These are phyloP conservation scores for Populus simonii DNA, from an alignment of 345 rosid species.

Conservation along the genomic window DNA sequence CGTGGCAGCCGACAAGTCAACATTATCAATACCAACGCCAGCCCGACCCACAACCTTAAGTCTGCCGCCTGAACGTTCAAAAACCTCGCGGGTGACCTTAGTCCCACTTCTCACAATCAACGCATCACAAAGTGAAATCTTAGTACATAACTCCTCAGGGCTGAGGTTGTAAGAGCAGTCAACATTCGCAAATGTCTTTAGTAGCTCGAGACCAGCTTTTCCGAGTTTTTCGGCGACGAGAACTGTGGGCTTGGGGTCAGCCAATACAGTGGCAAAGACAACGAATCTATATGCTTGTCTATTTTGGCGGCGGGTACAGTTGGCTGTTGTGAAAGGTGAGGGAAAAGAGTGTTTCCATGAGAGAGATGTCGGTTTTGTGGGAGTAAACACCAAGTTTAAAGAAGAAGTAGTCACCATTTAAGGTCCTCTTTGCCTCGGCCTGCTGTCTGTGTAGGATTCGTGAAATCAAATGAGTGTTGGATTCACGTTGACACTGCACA, in stretches of 20 bases:
- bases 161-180: constrained; percentile 30
- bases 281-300: background rate
- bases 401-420: constrained; percentile 10
- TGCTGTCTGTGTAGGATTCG: background rate
- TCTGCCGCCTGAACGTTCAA: constrained; percentile 17
- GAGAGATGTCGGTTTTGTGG: constrained; percentile 1
- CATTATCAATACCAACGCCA: constrained; percentile 24
- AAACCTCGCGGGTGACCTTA: constrained; percentile 18
- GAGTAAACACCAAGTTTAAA: constrained; percentile 11
- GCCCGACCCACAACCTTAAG: constrained; percentile 27
- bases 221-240: constrained; percentile 29
- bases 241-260: constrained; percentile 17
- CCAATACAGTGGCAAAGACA: constrained; percentile 5
- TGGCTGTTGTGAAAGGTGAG: background rate
- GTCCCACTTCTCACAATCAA: constrained; percentile 23
- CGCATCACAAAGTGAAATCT: constrained; percentile 23
- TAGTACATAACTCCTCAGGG: constrained; percentile 20
- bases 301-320: constrained; percentile 1
- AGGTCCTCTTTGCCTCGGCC: background rate
- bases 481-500: background rate
- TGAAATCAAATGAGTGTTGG: background rate
- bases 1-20: constrained; percentile 21
- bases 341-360: constrained; percentile 11
- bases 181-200: constrained; percentile 20
- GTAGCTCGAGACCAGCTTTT: constrained; percentile 20